phyloP scores from a whole-genome alignment of 768 basidiomycete species.

The Leccinum aurantiacum region DNA sequence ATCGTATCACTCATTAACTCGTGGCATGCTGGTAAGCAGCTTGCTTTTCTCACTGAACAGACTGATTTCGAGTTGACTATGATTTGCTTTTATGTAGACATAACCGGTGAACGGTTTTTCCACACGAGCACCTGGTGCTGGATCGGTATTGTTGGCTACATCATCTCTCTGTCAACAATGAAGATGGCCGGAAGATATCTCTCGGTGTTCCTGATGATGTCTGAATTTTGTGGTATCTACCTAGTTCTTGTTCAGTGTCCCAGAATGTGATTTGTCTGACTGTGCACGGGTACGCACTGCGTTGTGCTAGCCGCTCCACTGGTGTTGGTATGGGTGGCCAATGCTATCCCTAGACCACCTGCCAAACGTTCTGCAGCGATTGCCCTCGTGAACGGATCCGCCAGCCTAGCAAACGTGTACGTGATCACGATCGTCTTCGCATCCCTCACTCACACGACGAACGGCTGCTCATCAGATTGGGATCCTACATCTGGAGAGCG shows the following conservation, averaged over 20 bases:
- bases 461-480: too few species aligned
- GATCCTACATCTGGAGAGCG: too few species aligned
- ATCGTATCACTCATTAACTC: conserved; percentile 41
- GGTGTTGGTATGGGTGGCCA: too few species aligned
- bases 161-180: conserved; percentile 57
- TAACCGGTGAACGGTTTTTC: conserved; percentile 64
- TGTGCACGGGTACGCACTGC: not conserved
- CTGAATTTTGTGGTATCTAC: conserved; percentile 44
- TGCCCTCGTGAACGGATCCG: too few species aligned
- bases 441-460: too few species aligned
- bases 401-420: too few species aligned
- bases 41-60: not conserved
- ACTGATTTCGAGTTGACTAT: not conserved
- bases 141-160: conserved; percentile 59
- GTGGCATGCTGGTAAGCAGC: conserved; percentile 38
- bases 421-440: too few species aligned
- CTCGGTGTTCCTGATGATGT: conserved; percentile 62
- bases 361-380: too few species aligned
- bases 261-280: not conserved
- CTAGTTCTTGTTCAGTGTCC: not conserved
- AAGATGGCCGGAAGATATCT: conserved; percentile 53
- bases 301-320: conserved; percentile 27
- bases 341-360: too few species aligned
- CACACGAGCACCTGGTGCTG: conserved; percentile 59
- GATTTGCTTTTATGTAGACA: conserved; percentile 39